Conservation (phyloP, 805 yeast species). For the Candida odintsovae region DNA sequence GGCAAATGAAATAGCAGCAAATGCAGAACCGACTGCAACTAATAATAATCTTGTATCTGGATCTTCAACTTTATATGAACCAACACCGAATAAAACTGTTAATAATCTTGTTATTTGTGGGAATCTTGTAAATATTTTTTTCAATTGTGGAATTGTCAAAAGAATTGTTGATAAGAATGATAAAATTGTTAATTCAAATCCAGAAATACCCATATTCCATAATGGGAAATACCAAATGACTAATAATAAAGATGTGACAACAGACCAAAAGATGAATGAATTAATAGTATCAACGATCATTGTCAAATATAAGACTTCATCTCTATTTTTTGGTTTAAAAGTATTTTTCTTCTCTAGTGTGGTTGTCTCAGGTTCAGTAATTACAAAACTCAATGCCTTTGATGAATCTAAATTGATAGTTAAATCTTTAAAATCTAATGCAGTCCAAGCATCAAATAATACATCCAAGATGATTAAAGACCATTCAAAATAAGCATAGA, state of each 20-base stretch:
- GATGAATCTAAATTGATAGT: conserved; percentile 33
- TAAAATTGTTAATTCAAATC: conserved; percentile 74
- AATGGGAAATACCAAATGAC: conserved; percentile 96
- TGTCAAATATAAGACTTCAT: conserved; percentile 27
- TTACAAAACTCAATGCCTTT: conserved; percentile 13
- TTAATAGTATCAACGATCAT: conserved; percentile 47
- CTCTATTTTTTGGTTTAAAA: conserved; percentile 18
- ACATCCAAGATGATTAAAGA: conserved; percentile 76
- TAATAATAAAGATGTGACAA: conserved; percentile 70
- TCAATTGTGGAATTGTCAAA: conserved; percentile 40
- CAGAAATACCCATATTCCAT: conserved; percentile 97
- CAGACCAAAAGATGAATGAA: conserved; percentile 81
- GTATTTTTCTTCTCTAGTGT: conserved; percentile 34
- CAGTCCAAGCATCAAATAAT: conserved; percentile 77
- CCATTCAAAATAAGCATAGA: conserved; percentile 96
- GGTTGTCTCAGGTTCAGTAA: conserved; percentile 24
- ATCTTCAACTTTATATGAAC: conserved; percentile 59
- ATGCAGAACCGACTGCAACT: conserved; percentile 60
- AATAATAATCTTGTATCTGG: conserved; percentile 69
- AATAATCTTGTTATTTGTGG: conserved; percentile 52
- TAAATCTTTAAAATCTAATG: conserved; percentile 62
- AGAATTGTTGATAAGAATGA: conserved; percentile 55
- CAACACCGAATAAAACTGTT: conserved; percentile 63
- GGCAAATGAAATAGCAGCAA: conserved; percentile 54
- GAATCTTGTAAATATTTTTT: conserved; percentile 30